These are phyloP conservation scores for Hordeum vulgare DNA, from an alignment of 176 grass and related monocot species.

Conservation along the genomic window DNA sequence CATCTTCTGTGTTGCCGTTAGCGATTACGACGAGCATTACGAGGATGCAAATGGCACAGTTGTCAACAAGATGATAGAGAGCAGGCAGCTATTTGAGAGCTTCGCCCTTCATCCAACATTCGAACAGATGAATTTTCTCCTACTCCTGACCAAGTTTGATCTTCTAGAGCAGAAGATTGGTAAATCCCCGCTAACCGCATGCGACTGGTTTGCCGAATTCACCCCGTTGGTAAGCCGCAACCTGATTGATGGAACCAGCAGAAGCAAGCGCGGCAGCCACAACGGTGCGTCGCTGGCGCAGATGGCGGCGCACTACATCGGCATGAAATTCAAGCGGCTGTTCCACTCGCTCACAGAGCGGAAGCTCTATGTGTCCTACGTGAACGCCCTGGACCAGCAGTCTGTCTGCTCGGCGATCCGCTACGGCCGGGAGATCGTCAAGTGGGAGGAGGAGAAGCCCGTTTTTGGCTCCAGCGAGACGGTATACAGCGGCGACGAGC, in stretches of 20 bases:
- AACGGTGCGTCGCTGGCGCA: constrained; percentile 46
- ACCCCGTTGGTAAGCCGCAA: constrained; percentile 54
- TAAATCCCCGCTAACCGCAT: constrained; percentile 48
- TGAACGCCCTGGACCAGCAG: constrained; percentile 65
- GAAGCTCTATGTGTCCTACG: constrained; percentile 53
- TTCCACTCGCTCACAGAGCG: constrained; percentile 49
- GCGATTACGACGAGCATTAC: constrained; percentile 65
- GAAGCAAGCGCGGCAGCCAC: constrained; percentile 9
- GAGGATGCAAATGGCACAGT: constrained; percentile 41
- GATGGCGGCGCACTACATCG: constrained; percentile 68
- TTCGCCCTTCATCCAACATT: constrained; percentile 53
- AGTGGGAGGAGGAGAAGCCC: constrained; percentile 78
- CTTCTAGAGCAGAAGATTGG: constrained; percentile 81
- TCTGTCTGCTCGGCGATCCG: constrained; percentile 48
- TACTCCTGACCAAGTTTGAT: constrained; percentile 86
- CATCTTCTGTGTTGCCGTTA: constrained; percentile 69
- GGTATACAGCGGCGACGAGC: constrained; percentile 60
- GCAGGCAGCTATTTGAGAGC: constrained; percentile 69
- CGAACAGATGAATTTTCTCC: constrained; percentile 52
- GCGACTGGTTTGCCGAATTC: constrained; percentile 76
- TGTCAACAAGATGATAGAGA: constrained; percentile 87
- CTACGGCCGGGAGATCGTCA: constrained; percentile 61
- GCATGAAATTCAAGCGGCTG: constrained; percentile 72
- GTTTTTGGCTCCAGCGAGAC: constrained; percentile 55
- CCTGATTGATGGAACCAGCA: constrained; percentile 3